Evolutionary conservation across 2,329 filamentous ascomycete species (phyloP).

Genomic region (Catunica adiposa): DNA sequence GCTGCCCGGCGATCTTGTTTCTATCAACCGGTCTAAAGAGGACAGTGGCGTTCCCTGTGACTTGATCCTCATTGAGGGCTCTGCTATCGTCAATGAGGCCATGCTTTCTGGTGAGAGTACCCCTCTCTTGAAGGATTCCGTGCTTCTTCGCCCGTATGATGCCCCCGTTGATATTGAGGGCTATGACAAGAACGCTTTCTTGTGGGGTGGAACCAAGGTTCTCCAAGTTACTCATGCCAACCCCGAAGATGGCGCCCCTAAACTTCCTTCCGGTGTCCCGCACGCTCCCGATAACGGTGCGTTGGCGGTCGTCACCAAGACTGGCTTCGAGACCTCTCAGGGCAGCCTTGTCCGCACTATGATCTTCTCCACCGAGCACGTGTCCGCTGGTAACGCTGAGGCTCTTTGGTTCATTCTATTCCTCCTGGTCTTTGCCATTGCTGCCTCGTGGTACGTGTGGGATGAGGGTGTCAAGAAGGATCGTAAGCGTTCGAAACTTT

Average conservation of each 20-base stretch:
- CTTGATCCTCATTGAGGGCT: conserved; percentile 87
- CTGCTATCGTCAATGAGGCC: conserved; percentile 95
- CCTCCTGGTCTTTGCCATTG: conserved; percentile 86
- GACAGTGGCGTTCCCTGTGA: conserved; percentile 94
- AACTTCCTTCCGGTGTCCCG: conserved; percentile 59
- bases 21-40: conserved; percentile 85
- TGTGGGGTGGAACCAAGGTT: conserved; percentile 95
- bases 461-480: conserved; percentile 87
- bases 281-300: conserved; percentile 85
- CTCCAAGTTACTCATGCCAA: conserved; percentile 85
- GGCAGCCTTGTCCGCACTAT: conserved; percentile 95
- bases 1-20: conserved; percentile 83
- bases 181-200: conserved; percentile 88
- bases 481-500: conserved; percentile 89
- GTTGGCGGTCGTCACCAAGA: conserved; percentile 88
- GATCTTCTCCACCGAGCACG: conserved; percentile 98
- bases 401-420: conserved; percentile 96
- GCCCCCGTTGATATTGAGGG: conserved; percentile 72
- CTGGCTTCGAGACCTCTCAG: conserved; percentile 95
- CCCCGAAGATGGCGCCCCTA: conserved; percentile 54
- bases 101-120: conserved; percentile 99
- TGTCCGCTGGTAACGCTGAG: conserved; percentile 95
- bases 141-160: conserved; percentile 75
- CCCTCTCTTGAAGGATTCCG: conserved; percentile 85
- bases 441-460: conserved; percentile 98